A percentile compares a stretch with the other conserved stretches of the same genome.
phyloP scores from a whole-genome alignment of 352 stramenopile genomes.

The Globisporangium ultimum region DNA sequence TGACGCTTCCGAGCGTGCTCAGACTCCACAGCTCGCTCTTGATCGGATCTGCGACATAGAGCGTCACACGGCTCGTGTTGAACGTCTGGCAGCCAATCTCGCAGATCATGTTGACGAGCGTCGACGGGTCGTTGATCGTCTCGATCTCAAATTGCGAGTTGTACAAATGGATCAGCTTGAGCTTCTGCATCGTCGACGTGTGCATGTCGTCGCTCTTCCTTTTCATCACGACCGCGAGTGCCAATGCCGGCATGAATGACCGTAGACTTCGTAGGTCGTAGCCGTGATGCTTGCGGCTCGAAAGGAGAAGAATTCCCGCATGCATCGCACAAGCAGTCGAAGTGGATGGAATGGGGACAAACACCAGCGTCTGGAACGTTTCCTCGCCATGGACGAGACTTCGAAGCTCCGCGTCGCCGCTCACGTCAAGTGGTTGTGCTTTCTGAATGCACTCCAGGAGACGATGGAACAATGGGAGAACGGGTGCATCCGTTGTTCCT shows the following conservation, averaged over 20 bases:
- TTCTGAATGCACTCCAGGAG: constrained; percentile 38
- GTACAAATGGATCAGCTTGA: constrained; percentile 62
- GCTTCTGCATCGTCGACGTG: constrained; percentile 59
- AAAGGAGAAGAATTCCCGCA: constrained; percentile 11
- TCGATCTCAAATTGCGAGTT: constrained; percentile 65
- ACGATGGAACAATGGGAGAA: constrained; percentile 25
- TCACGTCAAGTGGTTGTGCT: constrained; percentile 36
- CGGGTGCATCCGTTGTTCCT: background rate
- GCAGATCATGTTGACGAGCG: constrained; percentile 71
- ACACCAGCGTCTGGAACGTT: constrained; percentile 28
- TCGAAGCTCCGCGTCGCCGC: constrained; percentile 24
- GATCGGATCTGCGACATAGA: constrained; percentile 75
- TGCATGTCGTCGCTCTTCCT: constrained; percentile 60
- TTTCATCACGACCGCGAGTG: constrained; percentile 39
- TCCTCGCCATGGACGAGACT: constrained; percentile 12
- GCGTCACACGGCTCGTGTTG: constrained; percentile 60
- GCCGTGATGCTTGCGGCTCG: background rate
- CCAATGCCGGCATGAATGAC: constrained; percentile 46
- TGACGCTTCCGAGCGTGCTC: constrained; percentile 64
- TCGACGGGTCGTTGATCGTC: constrained; percentile 64
- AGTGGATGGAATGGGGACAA: constrained; percentile 45
- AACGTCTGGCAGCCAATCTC: constrained; percentile 64
- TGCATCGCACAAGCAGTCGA: constrained; percentile 12
- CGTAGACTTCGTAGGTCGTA: constrained; percentile 28
- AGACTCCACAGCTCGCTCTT: constrained; percentile 76